phyloP scores from a whole-genome alignment of 495 filamentous ascomycete species.

The Podospora tetraspora region DNA sequence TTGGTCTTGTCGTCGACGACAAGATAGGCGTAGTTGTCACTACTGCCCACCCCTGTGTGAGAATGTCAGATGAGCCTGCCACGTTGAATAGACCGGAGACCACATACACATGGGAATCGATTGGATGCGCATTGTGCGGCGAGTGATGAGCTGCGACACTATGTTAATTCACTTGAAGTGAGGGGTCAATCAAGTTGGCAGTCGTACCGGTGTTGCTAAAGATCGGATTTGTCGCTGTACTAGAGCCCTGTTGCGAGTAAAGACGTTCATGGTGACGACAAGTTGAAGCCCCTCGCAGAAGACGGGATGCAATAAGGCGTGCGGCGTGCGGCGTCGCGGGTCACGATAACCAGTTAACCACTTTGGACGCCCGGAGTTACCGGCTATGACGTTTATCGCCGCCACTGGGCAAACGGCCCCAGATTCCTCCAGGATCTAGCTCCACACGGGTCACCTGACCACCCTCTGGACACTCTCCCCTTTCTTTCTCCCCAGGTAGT shows the following conservation, averaged over 20 bases:
- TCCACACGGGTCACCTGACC: not conserved
- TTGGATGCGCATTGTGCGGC: slow-evolving; percentile 82
- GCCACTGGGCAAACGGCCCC: not conserved
- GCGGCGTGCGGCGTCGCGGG: not conserved
- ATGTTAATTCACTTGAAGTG: slow-evolving; percentile 3
- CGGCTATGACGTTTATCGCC: slow-evolving; percentile 3
- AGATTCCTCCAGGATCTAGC: not conserved
- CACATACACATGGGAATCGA: slow-evolving; percentile 97
- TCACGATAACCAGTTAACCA: not conserved
- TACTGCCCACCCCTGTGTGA: slow-evolving; percentile 70
- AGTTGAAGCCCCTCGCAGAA: not conserved
- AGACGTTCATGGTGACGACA: slow-evolving; percentile 27
- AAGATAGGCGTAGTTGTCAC: slow-evolving; percentile 96
- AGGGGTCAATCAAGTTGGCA: slow-evolving; percentile 2
- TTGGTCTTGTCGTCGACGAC: slow-evolving; percentile 82
- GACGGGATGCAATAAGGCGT: not conserved
- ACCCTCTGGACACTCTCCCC: not conserved
- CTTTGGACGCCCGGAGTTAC: not conserved
- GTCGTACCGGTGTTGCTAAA: not conserved
- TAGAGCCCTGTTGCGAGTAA: slow-evolving; percentile 24
- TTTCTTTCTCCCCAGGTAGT: not conserved
- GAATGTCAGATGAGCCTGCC: not conserved
- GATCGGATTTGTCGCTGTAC: not conserved
- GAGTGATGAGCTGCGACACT: slow-evolving; percentile 25
- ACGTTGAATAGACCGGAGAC: not conserved